Percentiles rank a stretch among this genome's conserved stretches.
These are phyloP conservation scores for Ailanthus altissimus DNA, from an alignment of 345 rosid species.

Conservation along the genomic window DNA sequence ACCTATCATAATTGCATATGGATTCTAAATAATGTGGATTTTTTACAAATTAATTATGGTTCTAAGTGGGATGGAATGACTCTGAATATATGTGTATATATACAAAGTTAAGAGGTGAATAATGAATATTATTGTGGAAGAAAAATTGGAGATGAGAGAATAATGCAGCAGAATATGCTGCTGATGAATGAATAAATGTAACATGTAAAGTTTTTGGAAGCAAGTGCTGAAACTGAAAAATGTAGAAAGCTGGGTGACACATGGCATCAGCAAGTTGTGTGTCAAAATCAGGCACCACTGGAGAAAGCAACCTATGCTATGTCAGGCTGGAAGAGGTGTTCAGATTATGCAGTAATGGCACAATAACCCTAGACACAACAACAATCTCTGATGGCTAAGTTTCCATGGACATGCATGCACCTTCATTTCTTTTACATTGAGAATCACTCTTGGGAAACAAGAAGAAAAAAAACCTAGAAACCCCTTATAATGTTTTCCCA, in stretches of 20 bases:
- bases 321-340: not conserved
- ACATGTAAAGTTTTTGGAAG: not conserved
- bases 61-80: not conserved
- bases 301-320: not conserved
- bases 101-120: no score
- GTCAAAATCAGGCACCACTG: not conserved
- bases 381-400: not conserved
- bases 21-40: no score
- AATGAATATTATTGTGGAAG: no score
- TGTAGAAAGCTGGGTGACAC: not conserved
- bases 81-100: no score
- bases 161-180: not conserved
- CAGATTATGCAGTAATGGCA: not conserved
- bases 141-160: slow-evolving; percentile 10
- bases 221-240: no score
- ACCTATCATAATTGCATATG: no score
- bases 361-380: no score
- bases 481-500: no score
- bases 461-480: no score
- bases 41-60: not conserved
- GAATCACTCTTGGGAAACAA: not conserved
- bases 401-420: not conserved
- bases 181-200: no score
- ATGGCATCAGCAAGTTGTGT: not conserved
- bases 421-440: not conserved